These are phyloP conservation scores for Salvia hispanica DNA, from an alignment of 257 asterid species.

Conservation along the genomic window DNA sequence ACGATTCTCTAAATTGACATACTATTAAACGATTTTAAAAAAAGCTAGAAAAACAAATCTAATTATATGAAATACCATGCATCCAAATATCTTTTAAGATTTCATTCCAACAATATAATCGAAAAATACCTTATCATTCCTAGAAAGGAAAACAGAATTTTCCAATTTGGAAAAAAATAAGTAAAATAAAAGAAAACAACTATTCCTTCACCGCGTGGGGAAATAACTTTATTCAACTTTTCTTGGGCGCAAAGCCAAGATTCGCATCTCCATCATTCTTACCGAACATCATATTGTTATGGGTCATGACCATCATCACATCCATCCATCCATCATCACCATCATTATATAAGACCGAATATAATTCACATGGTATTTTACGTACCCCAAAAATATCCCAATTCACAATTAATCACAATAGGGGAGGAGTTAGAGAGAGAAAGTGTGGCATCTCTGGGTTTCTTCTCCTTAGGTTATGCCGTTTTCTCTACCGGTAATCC, in stretches of 20 bases:
- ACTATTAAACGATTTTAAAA: no score
- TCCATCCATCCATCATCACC: constrained; percentile 20
- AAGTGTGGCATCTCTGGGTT: constrained; percentile 53
- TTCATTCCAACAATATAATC: not conserved
- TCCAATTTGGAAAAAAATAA: not conserved
- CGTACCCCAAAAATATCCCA: constrained; percentile 20
- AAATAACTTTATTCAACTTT: not conserved
- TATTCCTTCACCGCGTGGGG: constrained; percentile 21
- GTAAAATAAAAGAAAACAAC: not conserved
- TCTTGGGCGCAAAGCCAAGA: constrained; percentile 40
- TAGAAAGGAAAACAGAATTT: not conserved
- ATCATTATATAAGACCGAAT: constrained; percentile 24
- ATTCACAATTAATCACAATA: not conserved
- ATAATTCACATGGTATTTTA: constrained; percentile 8
- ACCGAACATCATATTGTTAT: not conserved
- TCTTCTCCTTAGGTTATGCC: constrained; percentile 55
- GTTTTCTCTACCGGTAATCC: constrained; percentile 50
- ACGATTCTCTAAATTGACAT: no score
- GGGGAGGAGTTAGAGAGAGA: constrained; percentile 42
- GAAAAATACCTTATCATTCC: not conserved
- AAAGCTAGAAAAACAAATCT: no score
- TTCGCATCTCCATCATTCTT: constrained; percentile 28
- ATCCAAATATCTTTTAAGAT: no score
- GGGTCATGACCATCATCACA: constrained; percentile 3
- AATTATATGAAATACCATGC: no score